Conservation (phyloP, 257 asterid species). For the Eustoma russellianum region DNA sequence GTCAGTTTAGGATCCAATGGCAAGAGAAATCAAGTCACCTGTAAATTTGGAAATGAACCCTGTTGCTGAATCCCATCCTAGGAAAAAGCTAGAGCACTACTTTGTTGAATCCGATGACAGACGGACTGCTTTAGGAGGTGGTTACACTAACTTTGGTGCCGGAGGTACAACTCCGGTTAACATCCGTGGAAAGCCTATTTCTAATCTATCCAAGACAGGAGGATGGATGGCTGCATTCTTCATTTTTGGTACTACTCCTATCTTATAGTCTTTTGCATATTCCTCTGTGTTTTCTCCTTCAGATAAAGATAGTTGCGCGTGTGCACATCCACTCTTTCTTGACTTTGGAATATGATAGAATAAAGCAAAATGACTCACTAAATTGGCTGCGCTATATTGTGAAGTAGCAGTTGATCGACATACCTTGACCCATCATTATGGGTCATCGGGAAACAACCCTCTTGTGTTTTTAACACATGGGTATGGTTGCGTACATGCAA, state of each 20-base stretch:
- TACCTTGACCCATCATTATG: too few relatives aligned
- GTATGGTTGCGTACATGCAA: too few relatives aligned
- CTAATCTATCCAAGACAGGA: constrained; percentile 66
- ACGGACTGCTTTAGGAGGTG: constrained; percentile 74
- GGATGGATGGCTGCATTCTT: constrained; percentile 99
- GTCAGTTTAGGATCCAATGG: not conserved
- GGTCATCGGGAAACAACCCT: too few relatives aligned
- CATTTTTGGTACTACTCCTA: constrained; percentile 52
- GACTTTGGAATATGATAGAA: too few relatives aligned
- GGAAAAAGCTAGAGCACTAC: constrained; percentile 57
- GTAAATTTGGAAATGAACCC: constrained; percentile 10
- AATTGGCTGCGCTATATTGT: too few relatives aligned
- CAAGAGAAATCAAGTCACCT: constrained; percentile 63
- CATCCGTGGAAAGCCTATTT: constrained; percentile 79
- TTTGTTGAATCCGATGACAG: constrained; percentile 86
- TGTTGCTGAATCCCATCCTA: constrained; percentile 14
- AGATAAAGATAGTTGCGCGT: too few relatives aligned
- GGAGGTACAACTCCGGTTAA: constrained; percentile 76
- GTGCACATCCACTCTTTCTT: too few relatives aligned
- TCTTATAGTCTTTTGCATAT: not conserved
- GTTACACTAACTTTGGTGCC: constrained; percentile 24
- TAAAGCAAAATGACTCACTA: too few relatives aligned
- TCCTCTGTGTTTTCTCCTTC: too few relatives aligned
- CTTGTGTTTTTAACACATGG: too few relatives aligned
- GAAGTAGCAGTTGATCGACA: too few relatives aligned